phyloP scores from a whole-genome alignment of 441 rosid species.

The Jatropha podagrica region DNA sequence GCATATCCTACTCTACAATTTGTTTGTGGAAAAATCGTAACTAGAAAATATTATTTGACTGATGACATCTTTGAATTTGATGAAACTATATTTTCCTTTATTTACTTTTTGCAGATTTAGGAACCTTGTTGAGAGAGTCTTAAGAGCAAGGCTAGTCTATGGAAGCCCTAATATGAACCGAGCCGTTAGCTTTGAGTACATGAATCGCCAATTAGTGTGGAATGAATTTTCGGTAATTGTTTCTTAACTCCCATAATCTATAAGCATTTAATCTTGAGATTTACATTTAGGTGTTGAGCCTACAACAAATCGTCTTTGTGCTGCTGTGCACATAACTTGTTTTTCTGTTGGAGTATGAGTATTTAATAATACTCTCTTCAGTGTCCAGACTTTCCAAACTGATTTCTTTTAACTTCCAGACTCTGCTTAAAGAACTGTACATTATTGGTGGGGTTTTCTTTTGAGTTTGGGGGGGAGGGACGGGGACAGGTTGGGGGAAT shows the following conservation, averaged over 20 bases:
- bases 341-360: background rate
- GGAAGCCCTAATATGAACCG: conserved; percentile 89
- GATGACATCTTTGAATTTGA: conserved; percentile 1
- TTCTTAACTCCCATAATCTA: conserved; percentile 10
- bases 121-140: conserved; percentile 83
- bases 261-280: conserved; percentile 10
- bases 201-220: conserved; percentile 98
- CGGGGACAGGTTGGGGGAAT: too few relatives aligned
- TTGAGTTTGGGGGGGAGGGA: too few relatives aligned
- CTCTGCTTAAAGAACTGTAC: background rate
- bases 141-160: conserved; percentile 91
- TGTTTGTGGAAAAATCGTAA: background rate
- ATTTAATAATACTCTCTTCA: background rate
- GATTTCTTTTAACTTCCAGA: background rate
- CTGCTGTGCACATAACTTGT: too few relatives aligned
- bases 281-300: background rate
- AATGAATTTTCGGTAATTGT: conserved; percentile 88
- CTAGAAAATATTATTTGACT: background rate
- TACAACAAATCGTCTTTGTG: too few relatives aligned
- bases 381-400: background rate
- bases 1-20: background rate
- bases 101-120: conserved; percentile 62
- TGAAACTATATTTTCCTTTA: conserved; percentile 4
- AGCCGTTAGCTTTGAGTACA: conserved; percentile 96
- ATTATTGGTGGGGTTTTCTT: too few relatives aligned